phyloP scores from a whole-genome alignment of 306 rosid genomes.

The Carpinus viminea region DNA sequence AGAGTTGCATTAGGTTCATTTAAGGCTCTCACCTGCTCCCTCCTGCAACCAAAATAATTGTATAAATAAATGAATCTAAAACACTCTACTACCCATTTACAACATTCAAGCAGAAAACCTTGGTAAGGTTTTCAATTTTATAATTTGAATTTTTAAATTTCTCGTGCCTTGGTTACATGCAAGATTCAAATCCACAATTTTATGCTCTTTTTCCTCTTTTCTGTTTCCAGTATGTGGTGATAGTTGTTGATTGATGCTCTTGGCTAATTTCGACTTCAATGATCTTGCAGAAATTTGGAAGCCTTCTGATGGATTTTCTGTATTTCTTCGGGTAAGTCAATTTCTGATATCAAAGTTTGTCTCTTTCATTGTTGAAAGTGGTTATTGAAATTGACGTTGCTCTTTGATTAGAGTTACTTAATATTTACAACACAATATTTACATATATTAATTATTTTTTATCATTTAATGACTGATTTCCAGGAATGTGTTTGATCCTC shows the following conservation, averaged over 20 bases:
- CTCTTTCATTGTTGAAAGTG: conserved; percentile 22
- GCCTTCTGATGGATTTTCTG: conserved; percentile 89
- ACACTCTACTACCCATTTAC: background rate
- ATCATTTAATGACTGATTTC: conserved; percentile 21
- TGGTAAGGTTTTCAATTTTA: background rate
- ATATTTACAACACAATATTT: conserved; percentile 1
- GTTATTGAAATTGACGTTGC: conserved; percentile 20
- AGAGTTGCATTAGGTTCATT: background rate
- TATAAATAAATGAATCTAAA: background rate
- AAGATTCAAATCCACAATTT: conserved; percentile 7
- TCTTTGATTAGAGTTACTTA: conserved; percentile 3
- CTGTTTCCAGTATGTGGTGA: conserved; percentile 18
- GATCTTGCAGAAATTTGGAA: conserved; percentile 80
- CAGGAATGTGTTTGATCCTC: conserved; percentile 96
- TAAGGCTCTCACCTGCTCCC: background rate
- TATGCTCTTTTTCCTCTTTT: conserved; percentile 6
- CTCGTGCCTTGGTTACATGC: conserved; percentile 6
- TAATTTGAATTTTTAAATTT: background rate
- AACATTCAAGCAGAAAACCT: background rate
- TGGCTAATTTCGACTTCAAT: conserved; percentile 10
- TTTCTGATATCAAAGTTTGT: conserved; percentile 13
- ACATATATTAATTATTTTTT: background rate
- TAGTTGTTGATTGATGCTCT: conserved; percentile 21
- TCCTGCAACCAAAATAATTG: background rate
- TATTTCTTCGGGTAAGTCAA: conserved; percentile 88